Base-by-base conservation (phyloP, 441 rosid species). In the Pelargonium australe region DNA sequence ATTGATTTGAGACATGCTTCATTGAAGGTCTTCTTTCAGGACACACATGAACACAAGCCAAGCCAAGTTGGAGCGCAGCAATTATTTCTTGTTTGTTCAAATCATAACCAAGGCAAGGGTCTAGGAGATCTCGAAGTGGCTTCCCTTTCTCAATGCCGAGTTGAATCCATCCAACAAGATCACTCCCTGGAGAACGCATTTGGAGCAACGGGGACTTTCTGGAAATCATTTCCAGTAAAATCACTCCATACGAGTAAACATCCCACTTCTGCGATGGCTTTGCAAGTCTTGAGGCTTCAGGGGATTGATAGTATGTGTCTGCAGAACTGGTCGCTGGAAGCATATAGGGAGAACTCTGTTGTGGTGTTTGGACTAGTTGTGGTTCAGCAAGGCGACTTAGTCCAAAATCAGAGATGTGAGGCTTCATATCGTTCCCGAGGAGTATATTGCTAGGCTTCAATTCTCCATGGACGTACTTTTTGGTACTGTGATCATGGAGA, bases 251-350 rank as follows among this genome's bases (percentile, higher is more conserved):
- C 12, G 89, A 84, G 78, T 84, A 82, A 43, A 87, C 80, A 66
- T 87, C 92, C 88, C 92, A 84, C 70, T 85, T 87, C 76, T 87
- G 89, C 40, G 92, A 82, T 67, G 89, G 88, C 84, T 83, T 85
- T 11, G 76, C 73, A 65, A 70, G 73, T 68, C 75, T 83, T 6
- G 73, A 73, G 65, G 81, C 83, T 78, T 87, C 87, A 7, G 89
- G 89, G 66, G 88, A 83, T 70, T 79, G 87, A 69, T 85, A 81
- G 49, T 79, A 73, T 1, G 80, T 73, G 17, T 79, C 69, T 41
- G 69, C 44, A 31, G 69, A 73, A 2, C 68, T 61, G 37, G 80
- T 68, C 3, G 73, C 3, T 58, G 83, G 68, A 12, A 78, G 62
- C 63, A 80, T 83, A 58, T 77, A 74, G 3, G 88, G 87, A 68